A percentile compares a stretch with the other conserved stretches of the same genome.
These are phyloP conservation scores for Alisma plantagoaquatica DNA, from an alignment of 106 monocot genomes.

Conservation along the genomic window DNA sequence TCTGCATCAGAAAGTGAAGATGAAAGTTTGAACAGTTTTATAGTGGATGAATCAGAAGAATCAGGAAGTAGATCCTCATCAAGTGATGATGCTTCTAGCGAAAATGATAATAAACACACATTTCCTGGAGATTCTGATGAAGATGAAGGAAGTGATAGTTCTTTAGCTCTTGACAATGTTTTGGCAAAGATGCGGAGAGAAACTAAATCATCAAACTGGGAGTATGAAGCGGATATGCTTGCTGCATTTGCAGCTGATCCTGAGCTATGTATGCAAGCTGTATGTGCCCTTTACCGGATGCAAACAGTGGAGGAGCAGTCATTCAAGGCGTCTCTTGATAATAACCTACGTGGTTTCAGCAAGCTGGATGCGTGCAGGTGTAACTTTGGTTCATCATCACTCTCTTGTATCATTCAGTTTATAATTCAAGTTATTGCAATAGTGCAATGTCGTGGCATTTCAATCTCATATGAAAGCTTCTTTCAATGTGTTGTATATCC, in stretches of 20 bases:
- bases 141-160: conserved; percentile 10
- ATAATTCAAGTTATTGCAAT: no score
- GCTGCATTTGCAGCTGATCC: conserved; percentile 37
- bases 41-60: conserved; percentile 11
- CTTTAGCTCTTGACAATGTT: conserved; percentile 12
- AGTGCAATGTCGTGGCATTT: no score
- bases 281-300: conserved; percentile 53
- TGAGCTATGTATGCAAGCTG: conserved; percentile 59
- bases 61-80: background rate
- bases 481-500: no score
- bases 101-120: background rate
- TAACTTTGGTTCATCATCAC: background rate
- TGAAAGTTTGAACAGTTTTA: conserved; percentile 22
- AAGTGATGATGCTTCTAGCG: background rate
- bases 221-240: conserved; percentile 64
- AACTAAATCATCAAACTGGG: conserved; percentile 28
- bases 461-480: no score
- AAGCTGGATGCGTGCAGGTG: conserved; percentile 11
- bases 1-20: conserved; percentile 30
- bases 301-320: conserved; percentile 36
- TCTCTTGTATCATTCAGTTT: no score
- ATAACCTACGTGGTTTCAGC: conserved; percentile 14
- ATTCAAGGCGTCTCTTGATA: conserved; percentile 15
- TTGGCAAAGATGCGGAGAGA: conserved; percentile 17
- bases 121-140: background rate